phyloP scores from a whole-genome alignment of 1,139 yeast species.

The Chernovozyma sophiae-reginae region DNA sequence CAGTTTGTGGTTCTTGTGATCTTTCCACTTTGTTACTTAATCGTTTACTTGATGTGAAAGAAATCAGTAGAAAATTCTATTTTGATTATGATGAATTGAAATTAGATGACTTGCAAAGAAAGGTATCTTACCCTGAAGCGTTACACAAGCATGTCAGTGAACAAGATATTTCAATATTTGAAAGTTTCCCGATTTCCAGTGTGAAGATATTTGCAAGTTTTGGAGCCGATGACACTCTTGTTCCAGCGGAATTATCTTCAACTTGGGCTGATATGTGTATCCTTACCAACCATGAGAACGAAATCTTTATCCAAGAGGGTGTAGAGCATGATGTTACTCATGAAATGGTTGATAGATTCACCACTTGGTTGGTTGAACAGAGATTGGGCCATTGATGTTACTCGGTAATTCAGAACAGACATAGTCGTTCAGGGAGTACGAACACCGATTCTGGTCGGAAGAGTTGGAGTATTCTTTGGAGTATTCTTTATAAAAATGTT shows the following conservation, averaged over 20 bases:
- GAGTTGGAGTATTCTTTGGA: no score
- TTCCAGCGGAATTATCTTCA: slow-evolving; percentile 31
- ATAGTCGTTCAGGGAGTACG: no score
- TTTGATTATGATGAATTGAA: slow-evolving; percentile 33
- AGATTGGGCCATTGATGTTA: background rate
- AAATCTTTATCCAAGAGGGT: slow-evolving; percentile 26
- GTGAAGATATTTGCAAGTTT: slow-evolving; percentile 36
- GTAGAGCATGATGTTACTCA: slow-evolving; percentile 34
- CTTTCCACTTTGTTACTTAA: slow-evolving; percentile 40
- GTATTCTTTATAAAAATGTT: no score
- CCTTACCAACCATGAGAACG: slow-evolving; percentile 24
- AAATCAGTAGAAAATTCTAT: slow-evolving; percentile 30
- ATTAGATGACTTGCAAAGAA: slow-evolving; percentile 23
- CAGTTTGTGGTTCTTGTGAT: slow-evolving; percentile 47
- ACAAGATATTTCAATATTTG: slow-evolving; percentile 31
- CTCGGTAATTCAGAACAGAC: no score
- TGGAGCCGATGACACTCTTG: slow-evolving; percentile 35
- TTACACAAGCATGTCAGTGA: slow-evolving; percentile 30
- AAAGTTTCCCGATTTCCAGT: slow-evolving; percentile 29
- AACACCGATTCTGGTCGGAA: no score
- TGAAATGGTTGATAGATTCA: slow-evolving; percentile 33
- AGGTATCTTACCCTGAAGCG: slow-evolving; percentile 28
- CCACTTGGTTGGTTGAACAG: slow-evolving; percentile 28
- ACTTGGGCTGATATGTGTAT: slow-evolving; percentile 33
- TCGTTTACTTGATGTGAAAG: slow-evolving; percentile 23